Conservation (phyloP, 257 asterid genomes). For the Petunia secreta region DNA sequence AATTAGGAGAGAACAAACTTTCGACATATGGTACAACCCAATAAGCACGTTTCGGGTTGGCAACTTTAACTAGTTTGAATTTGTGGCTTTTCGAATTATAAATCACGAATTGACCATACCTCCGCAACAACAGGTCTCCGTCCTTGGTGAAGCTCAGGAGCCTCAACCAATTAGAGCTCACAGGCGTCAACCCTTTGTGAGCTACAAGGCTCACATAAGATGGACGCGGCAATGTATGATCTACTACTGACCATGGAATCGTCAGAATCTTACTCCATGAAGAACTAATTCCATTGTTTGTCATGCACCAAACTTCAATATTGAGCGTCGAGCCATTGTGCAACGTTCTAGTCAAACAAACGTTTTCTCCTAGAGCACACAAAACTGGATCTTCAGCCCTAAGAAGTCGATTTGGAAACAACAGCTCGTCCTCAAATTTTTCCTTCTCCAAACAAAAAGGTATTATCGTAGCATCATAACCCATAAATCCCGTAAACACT, state of each 20-base stretch:
- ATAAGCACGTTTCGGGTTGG: not conserved
- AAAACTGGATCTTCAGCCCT: not conserved
- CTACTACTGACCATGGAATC: not conserved
- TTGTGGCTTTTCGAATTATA: not conserved
- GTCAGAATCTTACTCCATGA: not conserved
- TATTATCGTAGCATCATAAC: too few species aligned
- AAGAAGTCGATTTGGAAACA: not conserved
- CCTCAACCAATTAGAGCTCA: not conserved
- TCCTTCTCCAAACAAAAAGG: not conserved
- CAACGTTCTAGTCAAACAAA: not conserved
- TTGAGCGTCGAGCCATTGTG: not conserved
- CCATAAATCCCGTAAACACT: too few species aligned
- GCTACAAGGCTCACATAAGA: too few species aligned
- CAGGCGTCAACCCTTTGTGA: not conserved
- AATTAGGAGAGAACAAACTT: too few species aligned
- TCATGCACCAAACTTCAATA: not conserved
- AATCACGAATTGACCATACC: not conserved
- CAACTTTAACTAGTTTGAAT: not conserved
- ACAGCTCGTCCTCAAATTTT: not conserved
- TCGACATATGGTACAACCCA: not conserved
- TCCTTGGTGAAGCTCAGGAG: not conserved
- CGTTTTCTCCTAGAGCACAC: not conserved
- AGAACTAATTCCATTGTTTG: not conserved
- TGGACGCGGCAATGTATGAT: too few species aligned
- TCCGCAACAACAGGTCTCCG: not conserved